These are phyloP conservation scores for Zasmidium angulare DNA, from an alignment of 2,329 filamentous ascomycete species.

Conservation along the genomic window DNA sequence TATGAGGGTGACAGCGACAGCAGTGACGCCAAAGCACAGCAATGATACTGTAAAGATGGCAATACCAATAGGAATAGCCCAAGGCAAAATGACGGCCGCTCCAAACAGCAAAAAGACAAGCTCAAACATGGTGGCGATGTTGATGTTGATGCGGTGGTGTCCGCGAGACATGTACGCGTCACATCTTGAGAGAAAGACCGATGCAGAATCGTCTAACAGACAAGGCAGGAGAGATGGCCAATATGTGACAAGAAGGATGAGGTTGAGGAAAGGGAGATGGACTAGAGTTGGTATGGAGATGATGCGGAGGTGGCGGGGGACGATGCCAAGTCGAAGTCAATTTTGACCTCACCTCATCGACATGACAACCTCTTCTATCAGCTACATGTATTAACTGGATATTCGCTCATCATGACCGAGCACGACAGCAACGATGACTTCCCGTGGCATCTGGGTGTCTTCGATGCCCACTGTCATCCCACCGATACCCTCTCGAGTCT, in stretches of 20 bases:
- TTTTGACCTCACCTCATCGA: not conserved
- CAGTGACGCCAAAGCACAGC: not conserved
- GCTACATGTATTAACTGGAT: not conserved
- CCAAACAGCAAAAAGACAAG: not conserved
- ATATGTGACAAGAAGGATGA: not conserved
- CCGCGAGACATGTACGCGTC: not conserved
- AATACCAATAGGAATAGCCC: not conserved
- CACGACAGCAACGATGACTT: conserved; percentile 38
- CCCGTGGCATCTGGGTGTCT: conserved; percentile 70
- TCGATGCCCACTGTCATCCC: conserved; percentile 81
- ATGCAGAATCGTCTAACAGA: no score
- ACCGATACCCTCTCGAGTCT: conserved; percentile 72
- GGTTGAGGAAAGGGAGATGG: not conserved
- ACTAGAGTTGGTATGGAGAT: not conserved
- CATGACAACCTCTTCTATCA: not conserved
- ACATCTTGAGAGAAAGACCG: no score
- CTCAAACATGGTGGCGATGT: not conserved
- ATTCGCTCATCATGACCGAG: conserved; percentile 17
- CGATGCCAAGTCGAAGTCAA: not conserved
- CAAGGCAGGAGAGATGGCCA: not conserved
- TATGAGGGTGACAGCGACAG: not conserved
- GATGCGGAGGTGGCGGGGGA: not conserved
- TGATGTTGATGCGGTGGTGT: not conserved
- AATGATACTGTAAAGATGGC: not conserved
- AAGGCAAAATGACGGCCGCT: not conserved